Evolutionary conservation across 1,139 yeast genomes (phyloP), one percentile per base, ranked within the genome.

Genomic region (Yamadazyma friedrichii): DNA sequence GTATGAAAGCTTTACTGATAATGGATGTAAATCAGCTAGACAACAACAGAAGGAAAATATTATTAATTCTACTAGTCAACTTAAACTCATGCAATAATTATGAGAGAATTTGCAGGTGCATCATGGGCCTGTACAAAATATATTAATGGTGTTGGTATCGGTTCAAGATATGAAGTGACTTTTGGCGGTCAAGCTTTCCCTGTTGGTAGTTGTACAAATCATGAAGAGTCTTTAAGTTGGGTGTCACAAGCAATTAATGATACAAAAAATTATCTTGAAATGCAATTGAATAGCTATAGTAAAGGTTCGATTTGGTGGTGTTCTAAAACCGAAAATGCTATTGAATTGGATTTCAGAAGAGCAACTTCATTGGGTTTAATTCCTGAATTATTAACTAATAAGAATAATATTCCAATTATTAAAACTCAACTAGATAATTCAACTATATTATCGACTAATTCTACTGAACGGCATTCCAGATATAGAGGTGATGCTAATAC

Each of bases 301-400:
- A 42, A 42, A 30, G 63, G 63, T 11, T 58, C 62, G 63, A 57
- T 54, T 16, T 59, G 56, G 35, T 58, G 63, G 63, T 51, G 56
- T 38, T 58, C 44, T 45, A 58, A 57, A 41, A 56, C 63, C 1
- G 63, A 59, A 42, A 40, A 39, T n/a, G 42, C 62, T 2, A 43
- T 54, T 34, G 55, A 49, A 35, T 59, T 62, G 63, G 64, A 58
- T 48, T 54, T 52, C 17, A 36, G 39, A 33, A 40, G 42, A 34
- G 49, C 43, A 10, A 37, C 38, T 9, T 59, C 17, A 24, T 33
- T 33, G 28, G 30, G 30, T 20, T 34, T 33, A 34, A 27, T 9
- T 27, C 12, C 27, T 1, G 77, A 71, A 43, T 88, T 88, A 3
- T 69, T 82, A 38, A 50, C 59, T 41, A 65, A 68, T 44, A 67